phyloP scores from a whole-genome alignment of 306 rosid species.

The Medicago arabica region DNA sequence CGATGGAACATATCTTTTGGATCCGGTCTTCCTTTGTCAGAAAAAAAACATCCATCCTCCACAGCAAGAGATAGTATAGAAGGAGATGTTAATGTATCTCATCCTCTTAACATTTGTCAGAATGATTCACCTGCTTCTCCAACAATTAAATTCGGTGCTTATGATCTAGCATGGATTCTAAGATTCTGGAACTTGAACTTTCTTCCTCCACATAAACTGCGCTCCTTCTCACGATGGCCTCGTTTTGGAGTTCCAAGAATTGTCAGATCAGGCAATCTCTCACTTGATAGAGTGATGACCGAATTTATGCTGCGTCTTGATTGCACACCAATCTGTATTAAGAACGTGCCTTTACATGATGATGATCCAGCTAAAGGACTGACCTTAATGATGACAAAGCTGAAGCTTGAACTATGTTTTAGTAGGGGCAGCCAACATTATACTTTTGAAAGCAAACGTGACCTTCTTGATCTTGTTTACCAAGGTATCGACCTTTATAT shows the following conservation, averaged over 20 bases:
- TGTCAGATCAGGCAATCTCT: slow-evolving; percentile 85
- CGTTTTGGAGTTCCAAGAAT: slow-evolving; percentile 86
- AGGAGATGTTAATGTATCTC: slow-evolving; percentile 56
- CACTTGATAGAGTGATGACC: slow-evolving; percentile 93
- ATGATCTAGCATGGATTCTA: slow-evolving; percentile 86
- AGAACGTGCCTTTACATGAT: slow-evolving; percentile 78
- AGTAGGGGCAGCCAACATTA: slow-evolving; percentile 83
- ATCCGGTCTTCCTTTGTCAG: slow-evolving; percentile 54
- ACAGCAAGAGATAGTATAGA: slow-evolving; percentile 33
- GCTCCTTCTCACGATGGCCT: slow-evolving; percentile 86
- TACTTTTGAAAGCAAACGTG: slow-evolving; percentile 84
- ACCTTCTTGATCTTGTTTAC: slow-evolving; percentile 76
- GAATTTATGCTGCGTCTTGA: slow-evolving; percentile 90
- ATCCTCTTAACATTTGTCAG: slow-evolving; percentile 49
- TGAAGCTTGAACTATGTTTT: slow-evolving; percentile 67
- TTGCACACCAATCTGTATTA: slow-evolving; percentile 72
- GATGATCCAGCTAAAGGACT: slow-evolving; percentile 96
- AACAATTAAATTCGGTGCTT: slow-evolving; percentile 75
- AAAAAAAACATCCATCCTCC: slow-evolving; percentile 48
- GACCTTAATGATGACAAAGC: slow-evolving; percentile 69
- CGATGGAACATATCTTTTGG: slow-evolving; percentile 63
- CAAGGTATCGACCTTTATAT: slow-evolving; percentile 83
- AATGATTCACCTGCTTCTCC: slow-evolving; percentile 57
- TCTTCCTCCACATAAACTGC: slow-evolving; percentile 92
- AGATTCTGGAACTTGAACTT: slow-evolving; percentile 64